Conservation (phyloP, 129 eudicot genomes). For the Erigeron canadensis region DNA sequence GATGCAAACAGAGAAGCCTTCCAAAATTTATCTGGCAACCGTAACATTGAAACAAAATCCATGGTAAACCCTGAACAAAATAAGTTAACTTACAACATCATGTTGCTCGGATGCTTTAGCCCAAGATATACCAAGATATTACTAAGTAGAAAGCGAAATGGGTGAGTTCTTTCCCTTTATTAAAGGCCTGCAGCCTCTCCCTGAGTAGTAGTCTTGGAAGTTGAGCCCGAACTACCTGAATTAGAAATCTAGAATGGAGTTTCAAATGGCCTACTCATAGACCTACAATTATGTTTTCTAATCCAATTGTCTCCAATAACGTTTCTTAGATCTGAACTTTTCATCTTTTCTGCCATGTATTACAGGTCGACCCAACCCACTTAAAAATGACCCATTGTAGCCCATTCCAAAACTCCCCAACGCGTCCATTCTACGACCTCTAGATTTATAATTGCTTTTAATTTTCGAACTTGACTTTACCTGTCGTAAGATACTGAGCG, state of each 20-base stretch:
- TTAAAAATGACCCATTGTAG: background rate
- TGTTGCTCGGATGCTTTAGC: background rate
- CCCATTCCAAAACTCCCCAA: background rate
- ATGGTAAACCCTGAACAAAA: no score
- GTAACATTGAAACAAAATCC: no score
- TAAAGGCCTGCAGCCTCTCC: slow-evolving; percentile 73
- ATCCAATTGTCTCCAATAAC: slow-evolving; percentile 86
- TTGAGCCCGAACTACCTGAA: slow-evolving; percentile 63
- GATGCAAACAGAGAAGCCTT: no score
- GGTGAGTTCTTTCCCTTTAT: slow-evolving; percentile 4
- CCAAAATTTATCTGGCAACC: no score
- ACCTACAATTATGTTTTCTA: slow-evolving; percentile 70
- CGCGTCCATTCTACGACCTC: background rate
- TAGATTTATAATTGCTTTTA: background rate
- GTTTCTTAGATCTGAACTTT: slow-evolving; percentile 29
- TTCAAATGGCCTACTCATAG: slow-evolving; percentile 87
- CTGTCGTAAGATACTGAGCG: slow-evolving; percentile 57
- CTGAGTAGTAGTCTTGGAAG: slow-evolving; percentile 50
- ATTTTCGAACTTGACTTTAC: slow-evolving; percentile 39
- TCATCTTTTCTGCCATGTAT: no score
- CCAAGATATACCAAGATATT: no score
- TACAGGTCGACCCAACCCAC: background rate
- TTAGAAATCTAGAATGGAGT: slow-evolving; percentile 63
- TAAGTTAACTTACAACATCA: no score
- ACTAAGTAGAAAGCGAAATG: no score